phyloP scores from a whole-genome alignment of 1,284 basidiomycete species.

The Gomphus sp. region DNA sequence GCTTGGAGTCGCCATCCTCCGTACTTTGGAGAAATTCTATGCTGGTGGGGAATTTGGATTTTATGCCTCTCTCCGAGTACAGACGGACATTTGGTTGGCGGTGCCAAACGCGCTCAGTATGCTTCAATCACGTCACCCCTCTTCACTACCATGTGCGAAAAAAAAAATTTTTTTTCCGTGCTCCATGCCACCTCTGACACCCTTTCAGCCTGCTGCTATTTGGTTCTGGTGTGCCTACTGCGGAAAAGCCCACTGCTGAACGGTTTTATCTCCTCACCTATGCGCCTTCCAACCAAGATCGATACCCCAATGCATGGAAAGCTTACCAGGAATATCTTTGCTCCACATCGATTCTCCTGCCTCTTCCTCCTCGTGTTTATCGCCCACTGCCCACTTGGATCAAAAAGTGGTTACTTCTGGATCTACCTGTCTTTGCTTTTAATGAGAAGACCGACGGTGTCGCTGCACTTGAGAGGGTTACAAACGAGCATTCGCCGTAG shows the following conservation, averaged over 20 bases:
- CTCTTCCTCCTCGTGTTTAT: slow-evolving; percentile 55
- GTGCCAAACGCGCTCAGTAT: slow-evolving; percentile 45
- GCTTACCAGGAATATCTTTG: slow-evolving; percentile 48
- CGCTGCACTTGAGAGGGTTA: slow-evolving; percentile 28
- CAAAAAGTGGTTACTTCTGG: slow-evolving; percentile 53
- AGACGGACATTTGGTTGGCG: slow-evolving; percentile 32
- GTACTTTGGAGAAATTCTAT: slow-evolving; percentile 69
- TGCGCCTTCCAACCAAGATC: slow-evolving; percentile 25
- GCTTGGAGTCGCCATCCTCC: slow-evolving; percentile 61
- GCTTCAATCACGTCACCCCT: slow-evolving; percentile 53
- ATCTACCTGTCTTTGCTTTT: slow-evolving; percentile 56
- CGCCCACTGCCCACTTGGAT: slow-evolving; percentile 41
- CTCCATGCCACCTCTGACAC: slow-evolving; percentile 9
- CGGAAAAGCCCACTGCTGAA: slow-evolving; percentile 63
- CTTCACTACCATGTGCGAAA: slow-evolving; percentile 51
- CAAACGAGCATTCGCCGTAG: background rate
- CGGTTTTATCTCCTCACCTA: slow-evolving; percentile 55
- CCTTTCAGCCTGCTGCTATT: slow-evolving; percentile 49
- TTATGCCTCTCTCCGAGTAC: slow-evolving; percentile 50
- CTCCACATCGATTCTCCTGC: slow-evolving; percentile 59
- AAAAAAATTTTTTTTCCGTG: background rate
- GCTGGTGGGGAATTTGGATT: slow-evolving; percentile 70
- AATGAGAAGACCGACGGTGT: slow-evolving; percentile 43
- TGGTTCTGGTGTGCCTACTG: slow-evolving; percentile 61
- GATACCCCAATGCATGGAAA: slow-evolving; percentile 35